These are phyloP conservation scores for Teratosphaeria gauchensis DNA, from an alignment of 2,329 filamentous ascomycete species.

Conservation along the genomic window DNA sequence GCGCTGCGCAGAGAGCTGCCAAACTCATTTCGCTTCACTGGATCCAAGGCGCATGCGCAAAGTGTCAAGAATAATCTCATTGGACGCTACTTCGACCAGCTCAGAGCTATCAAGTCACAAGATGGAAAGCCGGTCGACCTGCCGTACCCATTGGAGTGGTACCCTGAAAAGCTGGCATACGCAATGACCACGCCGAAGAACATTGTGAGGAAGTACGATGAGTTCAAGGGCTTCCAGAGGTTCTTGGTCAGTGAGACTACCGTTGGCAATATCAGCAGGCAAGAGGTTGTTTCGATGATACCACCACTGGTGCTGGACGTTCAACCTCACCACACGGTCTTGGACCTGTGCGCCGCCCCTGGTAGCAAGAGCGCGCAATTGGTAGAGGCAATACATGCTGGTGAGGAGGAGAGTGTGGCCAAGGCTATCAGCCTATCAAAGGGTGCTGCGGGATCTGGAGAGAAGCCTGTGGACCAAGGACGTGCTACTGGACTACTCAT, in stretches of 20 bases:
- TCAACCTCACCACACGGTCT: constrained; percentile 78
- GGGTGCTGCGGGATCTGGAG: constrained; percentile 32
- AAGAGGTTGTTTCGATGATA: constrained; percentile 99
- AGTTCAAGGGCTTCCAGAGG: constrained; percentile 92
- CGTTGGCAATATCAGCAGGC: constrained; percentile 92
- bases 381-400: constrained; percentile 84
- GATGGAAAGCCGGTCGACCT: constrained; percentile 76
- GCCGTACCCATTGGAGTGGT: constrained; percentile 77
- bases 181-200: constrained; percentile 98
- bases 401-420: constrained; percentile 78
- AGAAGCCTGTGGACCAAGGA: constrained; percentile 62
- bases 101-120: constrained; percentile 58
- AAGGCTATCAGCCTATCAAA: constrained; percentile 58
- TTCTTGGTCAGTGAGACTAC: constrained; percentile 96
- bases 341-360: constrained; percentile 93
- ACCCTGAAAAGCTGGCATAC: constrained; percentile 90
- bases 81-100: constrained; percentile 81
- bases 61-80: constrained; percentile 82
- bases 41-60: constrained; percentile 90
- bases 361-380: constrained; percentile 96
- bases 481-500: constrained; percentile 84
- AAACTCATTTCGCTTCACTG: constrained; percentile 96
- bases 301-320: constrained; percentile 89
- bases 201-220: constrained; percentile 83
- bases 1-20: constrained; percentile 75